These are phyloP conservation scores for Testicularia cyperi DNA, from an alignment of 1,284 basidiomycete species.

Conservation along the genomic window DNA sequence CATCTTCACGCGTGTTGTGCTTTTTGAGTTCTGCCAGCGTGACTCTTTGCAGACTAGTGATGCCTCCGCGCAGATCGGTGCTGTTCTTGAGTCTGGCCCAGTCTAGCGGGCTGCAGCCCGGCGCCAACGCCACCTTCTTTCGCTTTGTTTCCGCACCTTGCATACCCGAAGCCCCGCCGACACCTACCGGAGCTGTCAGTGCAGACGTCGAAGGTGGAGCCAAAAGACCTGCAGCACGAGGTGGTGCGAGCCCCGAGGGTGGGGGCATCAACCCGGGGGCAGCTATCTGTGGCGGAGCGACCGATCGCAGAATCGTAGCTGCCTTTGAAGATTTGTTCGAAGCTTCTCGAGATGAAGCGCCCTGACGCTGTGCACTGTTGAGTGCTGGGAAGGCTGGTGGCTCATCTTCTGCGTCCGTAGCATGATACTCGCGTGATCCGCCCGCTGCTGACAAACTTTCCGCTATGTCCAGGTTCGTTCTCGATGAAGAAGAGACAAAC, in stretches of 20 bases:
- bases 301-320: constrained; percentile 9
- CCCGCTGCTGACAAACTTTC: no score
- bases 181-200: constrained; percentile 38
- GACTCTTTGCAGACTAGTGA: constrained; percentile 66
- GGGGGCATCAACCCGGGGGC: constrained; percentile 23
- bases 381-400: constrained; percentile 81
- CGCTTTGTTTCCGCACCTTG: constrained; percentile 17
- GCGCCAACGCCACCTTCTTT: constrained; percentile 80
- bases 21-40: constrained; percentile 79
- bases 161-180: constrained; percentile 42
- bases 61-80: constrained; percentile 62
- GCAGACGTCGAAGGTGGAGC: constrained; percentile 46
- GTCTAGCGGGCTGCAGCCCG: constrained; percentile 88
- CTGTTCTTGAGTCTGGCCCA: constrained; percentile 81
- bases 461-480: no score
- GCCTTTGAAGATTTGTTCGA: constrained; percentile 3
- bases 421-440: no score
- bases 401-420: constrained; percentile 65
- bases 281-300: constrained; percentile 14
- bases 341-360: constrained; percentile 36
- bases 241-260: constrained; percentile 30
- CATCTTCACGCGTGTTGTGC: constrained; percentile 82
- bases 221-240: constrained; percentile 25
- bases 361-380: constrained; percentile 74
- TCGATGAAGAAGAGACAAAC: no score